Evolutionary conservation across 2,329 filamentous ascomycete genomes (phyloP).

Genomic region (Aspergillus novofumigatus): DNA sequence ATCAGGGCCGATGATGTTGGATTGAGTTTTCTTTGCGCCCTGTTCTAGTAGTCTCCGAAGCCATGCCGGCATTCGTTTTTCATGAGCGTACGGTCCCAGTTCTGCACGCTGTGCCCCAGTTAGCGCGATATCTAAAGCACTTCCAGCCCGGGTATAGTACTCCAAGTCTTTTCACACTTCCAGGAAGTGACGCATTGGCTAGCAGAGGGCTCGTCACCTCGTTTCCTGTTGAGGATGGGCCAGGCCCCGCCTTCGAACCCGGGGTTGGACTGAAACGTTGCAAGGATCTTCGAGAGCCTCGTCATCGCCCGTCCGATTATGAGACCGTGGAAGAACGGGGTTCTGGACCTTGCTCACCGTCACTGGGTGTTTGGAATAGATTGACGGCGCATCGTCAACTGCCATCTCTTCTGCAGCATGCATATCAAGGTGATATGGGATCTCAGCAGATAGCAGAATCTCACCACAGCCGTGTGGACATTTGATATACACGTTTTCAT

Average conservation of each 20-base stretch:
- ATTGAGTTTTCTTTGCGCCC: conserved; percentile 53
- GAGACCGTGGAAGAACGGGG: background rate
- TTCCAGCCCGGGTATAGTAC: conserved; percentile 14
- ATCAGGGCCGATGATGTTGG: conserved; percentile 47
- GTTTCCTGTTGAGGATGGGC: background rate
- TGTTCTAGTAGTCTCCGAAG: conserved; percentile 59
- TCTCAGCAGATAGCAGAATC: conserved; percentile 48
- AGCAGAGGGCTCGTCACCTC: conserved; percentile 3
- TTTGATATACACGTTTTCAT: conserved; percentile 41
- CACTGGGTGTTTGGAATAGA: conserved; percentile 1
- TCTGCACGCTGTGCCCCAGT: conserved; percentile 49
- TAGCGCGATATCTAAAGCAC: conserved; percentile 9
- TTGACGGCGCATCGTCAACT: conserved; percentile 34
- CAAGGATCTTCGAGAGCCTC: background rate
- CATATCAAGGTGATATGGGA: conserved; percentile 58
- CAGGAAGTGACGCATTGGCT: background rate
- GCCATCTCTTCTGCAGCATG: conserved; percentile 50
- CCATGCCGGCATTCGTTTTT: conserved; percentile 70
- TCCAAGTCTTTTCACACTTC: conserved; percentile 26
- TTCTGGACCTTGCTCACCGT: background rate
- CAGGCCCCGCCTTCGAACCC: background rate
- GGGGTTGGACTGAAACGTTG: background rate
- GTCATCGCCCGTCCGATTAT: background rate
- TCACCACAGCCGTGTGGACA: conserved; percentile 61
- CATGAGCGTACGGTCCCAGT: conserved; percentile 67